Evolutionary conservation across 179 eudicot genomes (phyloP), one percentile per base, ranked within the genome.

Genomic region (Corrigiola litoralis): DNA sequence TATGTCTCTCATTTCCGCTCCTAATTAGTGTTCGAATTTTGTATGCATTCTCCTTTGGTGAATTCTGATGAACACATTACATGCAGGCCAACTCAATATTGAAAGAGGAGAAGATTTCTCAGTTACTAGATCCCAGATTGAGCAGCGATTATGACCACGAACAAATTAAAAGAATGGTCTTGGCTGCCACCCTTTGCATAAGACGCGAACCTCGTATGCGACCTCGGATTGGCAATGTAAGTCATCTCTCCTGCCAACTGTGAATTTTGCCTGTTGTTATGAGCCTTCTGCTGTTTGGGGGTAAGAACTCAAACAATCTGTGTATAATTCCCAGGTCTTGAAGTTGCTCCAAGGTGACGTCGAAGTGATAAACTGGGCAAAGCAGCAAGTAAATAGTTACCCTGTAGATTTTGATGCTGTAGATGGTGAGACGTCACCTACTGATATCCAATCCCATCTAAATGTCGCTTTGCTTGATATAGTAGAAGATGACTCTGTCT

Each of bases 381-480:
- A 70, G 64, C 66, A 74, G 61, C 82, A 75, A 54, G 67, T 77
- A 29, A 59, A 63, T 40, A 61, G 49, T 18, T 49, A 69, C 45
- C 69, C 78, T 13, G 41, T 49, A 27, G 84, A 80, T 40, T 45
- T 62, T 12, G 78, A 82, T 42, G 66, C 53, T 38, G 44, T 84
- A 44, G 79, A 73, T 25, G 79, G 70, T 32, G 84, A 73, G 76
- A 67, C 77, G 50, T 74, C 83, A 21, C 69, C 77, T 2, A 51
- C 71, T 24, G 80, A 80, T 58, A 75, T 87, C n/a, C 87, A 84
- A 63, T 78, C 82, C 42, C 81, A 82, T 72, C 65, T 87, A 33
- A 84, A 84, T 31, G 54, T 81, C 2, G 94, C 85, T 11, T 72
- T 87, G 42, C 80, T 72, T 21, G 80, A 83, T 55, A 32, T 87